These are phyloP conservation scores for Xylaria longipes DNA, from an alignment of 495 filamentous ascomycete genomes.

Conservation along the genomic window DNA sequence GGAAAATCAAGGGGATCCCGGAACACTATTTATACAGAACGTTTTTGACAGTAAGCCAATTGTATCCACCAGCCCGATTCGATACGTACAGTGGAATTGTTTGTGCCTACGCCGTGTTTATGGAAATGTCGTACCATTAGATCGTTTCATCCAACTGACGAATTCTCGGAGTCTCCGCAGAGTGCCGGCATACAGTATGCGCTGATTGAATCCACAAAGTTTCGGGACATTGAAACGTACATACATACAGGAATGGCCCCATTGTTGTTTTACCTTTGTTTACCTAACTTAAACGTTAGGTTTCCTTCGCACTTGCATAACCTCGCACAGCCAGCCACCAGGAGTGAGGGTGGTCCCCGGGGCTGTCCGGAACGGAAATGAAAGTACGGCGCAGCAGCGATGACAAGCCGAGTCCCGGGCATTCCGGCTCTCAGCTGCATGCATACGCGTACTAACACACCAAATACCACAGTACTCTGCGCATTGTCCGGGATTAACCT, in stretches of 20 bases:
- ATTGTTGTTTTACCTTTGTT: neutral
- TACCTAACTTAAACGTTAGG: neutral
- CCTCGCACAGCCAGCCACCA: neutral
- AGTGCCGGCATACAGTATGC: neutral
- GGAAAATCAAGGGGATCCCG: neutral
- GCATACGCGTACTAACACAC: conserved; percentile 6
- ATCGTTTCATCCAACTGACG: neutral
- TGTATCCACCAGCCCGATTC: neutral
- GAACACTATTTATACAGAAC: neutral
- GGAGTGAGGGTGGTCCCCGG: neutral
- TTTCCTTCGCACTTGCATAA: neutral
- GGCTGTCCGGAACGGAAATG: conserved; percentile 1
- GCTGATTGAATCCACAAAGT: neutral
- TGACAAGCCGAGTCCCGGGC: conserved; percentile 5
- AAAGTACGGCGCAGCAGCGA: neutral
- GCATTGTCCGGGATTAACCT: neutral
- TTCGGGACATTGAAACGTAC: neutral
- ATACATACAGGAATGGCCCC: neutral
- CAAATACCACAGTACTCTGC: neutral
- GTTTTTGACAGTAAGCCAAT: conserved; percentile 2
- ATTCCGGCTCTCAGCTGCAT: neutral
- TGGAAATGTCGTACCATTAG: neutral
- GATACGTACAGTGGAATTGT: neutral
- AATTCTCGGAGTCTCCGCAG: neutral
- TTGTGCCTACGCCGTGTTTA: neutral